Base-by-base conservation (phyloP, 768 basidiomycete genomes). In the Lentinula aciculospora region DNA sequence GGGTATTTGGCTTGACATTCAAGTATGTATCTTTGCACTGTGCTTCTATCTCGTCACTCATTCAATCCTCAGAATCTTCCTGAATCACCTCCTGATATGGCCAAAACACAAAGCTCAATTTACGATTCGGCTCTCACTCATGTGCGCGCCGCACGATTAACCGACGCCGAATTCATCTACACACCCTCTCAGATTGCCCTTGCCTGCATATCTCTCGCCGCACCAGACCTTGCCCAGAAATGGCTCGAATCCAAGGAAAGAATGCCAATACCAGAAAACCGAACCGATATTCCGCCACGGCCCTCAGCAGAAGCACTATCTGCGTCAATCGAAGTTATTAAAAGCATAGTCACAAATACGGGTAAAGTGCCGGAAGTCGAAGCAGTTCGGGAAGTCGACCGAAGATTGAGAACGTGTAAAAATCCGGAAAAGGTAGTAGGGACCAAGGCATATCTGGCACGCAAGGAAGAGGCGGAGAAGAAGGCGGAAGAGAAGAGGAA, bases 351-450 rank as follows among this genome's bases (percentile, higher is more conserved):
- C 29, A 69, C 71, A 5, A 67, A 72, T 4, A 70, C 81, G 19
- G 84, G 86, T 15, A 76, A 77, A 19, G 79, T 81, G 25, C 84
- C 93, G n/a, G 79, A 91, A 58, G 77, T 96, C 12, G 93, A 93
- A 59, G 76, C 81, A 29, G 94, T 98, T 13, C 88, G 91, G 13
- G 89, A 91, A 65, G 87, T 98, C 6, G 97, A 99, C 69, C 82
- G 88, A 66, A 78, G 94, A 45, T 74, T 99, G 46, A 87, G 84
- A 65, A 66, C 88, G 36, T 98, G 96, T 76, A 92, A 94, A 68
- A 98, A 99, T 65, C 97, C 97, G 4, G 94, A 96, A 71, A 97
- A 95, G 70, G 86, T 96, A 4, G 84, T 86, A 12, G 94, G 94
- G n/a, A 96, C 86, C 61, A 86, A 83, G 60, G 88, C 91, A 2